Evolutionary conservation across 2,329 filamentous ascomycete genomes (phyloP), one percentile per base, ranked within the genome.

Genomic region (Claviceps capensis): DNA sequence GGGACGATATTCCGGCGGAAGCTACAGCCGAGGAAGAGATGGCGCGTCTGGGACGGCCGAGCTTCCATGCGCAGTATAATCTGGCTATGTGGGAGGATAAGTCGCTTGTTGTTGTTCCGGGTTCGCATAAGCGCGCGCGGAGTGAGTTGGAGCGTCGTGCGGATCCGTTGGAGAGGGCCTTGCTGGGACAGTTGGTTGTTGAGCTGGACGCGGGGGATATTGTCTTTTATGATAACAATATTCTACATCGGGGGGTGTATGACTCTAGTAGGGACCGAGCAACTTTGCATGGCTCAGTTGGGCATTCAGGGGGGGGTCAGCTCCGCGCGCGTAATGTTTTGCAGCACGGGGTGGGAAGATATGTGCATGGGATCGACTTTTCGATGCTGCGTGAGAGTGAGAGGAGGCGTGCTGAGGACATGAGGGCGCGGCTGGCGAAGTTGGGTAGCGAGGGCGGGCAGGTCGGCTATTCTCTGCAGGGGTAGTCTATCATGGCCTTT

Each of bases 141-240:
- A 95, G 87, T 1, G 75, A 80, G 4, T 63, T 60, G 0, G 89
- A 95, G 74, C 74, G 87, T 13, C 66, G 61, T 6, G 87, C 86
- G 0, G 79, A 73, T 19, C 82, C 84, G 0, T 85, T 80, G 60
- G 83, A 83, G 58, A 62, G 69, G 2, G 61, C 70, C 1, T 59
- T 93, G 58, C 80, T 82, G 0, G 79, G 71, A 0, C 82, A 89
- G 70, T 62, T 83, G 14, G 68, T 78, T 3, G 87, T 94, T 16
- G 62, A 72, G 62, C 71, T 94, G 55, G 70, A 77, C 56, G 76
- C 87, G 0, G 88, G 88, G 0, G 88, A 95, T 67, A 80, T 85
- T 16, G 86, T 86, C 43, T 95, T 95, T 61, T 95, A 95, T 63
- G 82, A 95, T 66, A 94, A 90, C 63, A 94, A 95, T 65, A 94